Conservation (phyloP, 108 stramenopile species). For the Hondaea fermentalgiana region DNA sequence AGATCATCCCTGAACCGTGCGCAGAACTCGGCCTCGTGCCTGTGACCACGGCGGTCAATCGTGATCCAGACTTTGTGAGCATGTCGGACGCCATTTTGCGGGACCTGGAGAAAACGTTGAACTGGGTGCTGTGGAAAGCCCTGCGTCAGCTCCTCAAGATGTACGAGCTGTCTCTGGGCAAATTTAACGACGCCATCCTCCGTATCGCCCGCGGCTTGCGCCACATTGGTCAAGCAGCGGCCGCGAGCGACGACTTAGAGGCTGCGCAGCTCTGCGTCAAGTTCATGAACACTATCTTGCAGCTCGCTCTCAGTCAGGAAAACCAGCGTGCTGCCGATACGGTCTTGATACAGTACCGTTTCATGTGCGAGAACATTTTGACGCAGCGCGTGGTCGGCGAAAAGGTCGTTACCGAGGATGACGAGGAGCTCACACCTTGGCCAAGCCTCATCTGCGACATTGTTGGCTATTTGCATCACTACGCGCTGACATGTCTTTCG, state of each 20-base stretch:
- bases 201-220: neutral
- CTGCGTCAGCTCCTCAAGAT: neutral
- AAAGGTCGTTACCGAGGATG: neutral
- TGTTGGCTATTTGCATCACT: neutral
- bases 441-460: neutral
- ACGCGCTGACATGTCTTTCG: neutral
- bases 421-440: neutral
- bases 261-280: neutral
- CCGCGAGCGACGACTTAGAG: neutral
- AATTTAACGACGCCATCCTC: neutral
- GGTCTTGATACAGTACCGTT: neutral
- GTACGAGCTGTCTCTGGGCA: neutral
- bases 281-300: slow-evolving; percentile 8
- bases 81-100: neutral
- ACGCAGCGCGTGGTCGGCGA: neutral
- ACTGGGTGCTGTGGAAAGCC: neutral
- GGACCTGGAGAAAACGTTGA: neutral
- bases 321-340: neutral
- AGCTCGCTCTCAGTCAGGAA: neutral
- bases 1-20: neutral
- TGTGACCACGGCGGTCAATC: neutral
- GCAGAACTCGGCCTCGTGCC: neutral
- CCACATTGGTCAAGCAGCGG: neutral
- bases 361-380: neutral
- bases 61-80: neutral